These are phyloP conservation scores for Marasmius fiardii DNA, from an alignment of 1,284 basidiomycete species.

Conservation along the genomic window DNA sequence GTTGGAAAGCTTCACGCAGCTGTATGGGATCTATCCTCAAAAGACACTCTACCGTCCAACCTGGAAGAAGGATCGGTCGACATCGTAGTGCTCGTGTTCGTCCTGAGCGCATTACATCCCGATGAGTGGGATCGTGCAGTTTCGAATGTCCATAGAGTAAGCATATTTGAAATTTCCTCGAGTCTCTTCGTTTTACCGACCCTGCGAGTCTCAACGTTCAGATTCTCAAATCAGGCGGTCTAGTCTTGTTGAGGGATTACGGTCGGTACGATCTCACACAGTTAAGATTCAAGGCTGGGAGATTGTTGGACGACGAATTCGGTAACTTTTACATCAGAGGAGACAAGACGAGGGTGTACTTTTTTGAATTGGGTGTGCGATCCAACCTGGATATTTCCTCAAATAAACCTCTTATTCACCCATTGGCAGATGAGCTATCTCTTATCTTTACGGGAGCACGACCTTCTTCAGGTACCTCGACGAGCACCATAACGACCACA, in stretches of 20 bases:
- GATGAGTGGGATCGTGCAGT: conserved; percentile 88
- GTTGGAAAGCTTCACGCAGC: conserved; percentile 74
- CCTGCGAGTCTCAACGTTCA: conserved; percentile 27
- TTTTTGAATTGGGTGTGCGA: conserved; percentile 77
- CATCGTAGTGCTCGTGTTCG: conserved; percentile 91
- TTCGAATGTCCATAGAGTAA: conserved; percentile 77
- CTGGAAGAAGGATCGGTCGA: conserved; percentile 68
- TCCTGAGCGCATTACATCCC: conserved; percentile 92
- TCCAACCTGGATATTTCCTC: background rate
- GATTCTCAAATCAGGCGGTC: conserved; percentile 89
- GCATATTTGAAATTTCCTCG: conserved; percentile 13
- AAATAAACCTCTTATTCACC: background rate
- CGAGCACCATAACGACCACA: conserved; percentile 22
- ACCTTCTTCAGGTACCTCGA: conserved; percentile 24
- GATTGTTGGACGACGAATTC: conserved; percentile 75
- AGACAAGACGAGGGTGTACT: conserved; percentile 96
- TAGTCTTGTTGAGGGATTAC: conserved; percentile 89
- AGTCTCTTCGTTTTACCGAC: background rate
- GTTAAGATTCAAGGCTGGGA: conserved; percentile 85
- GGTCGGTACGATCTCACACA: conserved; percentile 94
- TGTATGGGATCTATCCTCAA: conserved; percentile 89
- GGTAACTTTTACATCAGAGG: conserved; percentile 90
- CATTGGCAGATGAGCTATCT: conserved; percentile 72
- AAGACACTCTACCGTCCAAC: conserved; percentile 56
- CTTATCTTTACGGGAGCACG: conserved; percentile 70